These are phyloP conservation scores for Psilocybe tampanensis DNA, from an alignment of 768 basidiomycete genomes.

Conservation along the genomic window DNA sequence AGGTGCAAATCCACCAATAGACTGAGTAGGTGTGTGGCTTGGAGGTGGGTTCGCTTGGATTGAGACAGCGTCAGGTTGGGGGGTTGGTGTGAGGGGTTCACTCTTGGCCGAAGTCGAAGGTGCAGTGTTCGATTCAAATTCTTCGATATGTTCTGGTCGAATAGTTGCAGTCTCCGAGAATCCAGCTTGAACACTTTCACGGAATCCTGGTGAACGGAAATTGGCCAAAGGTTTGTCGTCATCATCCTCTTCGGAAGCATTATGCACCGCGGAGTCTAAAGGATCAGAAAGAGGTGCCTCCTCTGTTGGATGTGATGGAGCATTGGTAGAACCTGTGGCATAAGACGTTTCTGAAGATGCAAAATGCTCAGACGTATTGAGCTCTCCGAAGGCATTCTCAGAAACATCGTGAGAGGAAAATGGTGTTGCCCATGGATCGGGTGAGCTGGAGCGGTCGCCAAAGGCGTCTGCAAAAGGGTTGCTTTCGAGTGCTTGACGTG, in stretches of 20 bases:
- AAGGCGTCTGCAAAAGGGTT: constrained; percentile 82
- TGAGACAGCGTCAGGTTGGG: constrained; percentile 9
- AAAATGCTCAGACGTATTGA: constrained; percentile 21
- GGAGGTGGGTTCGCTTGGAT: constrained; percentile 6
- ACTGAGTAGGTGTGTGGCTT: constrained; percentile 1
- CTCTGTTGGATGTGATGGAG: constrained; percentile 21
- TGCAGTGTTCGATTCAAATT: constrained; percentile 15
- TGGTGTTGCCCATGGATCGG: constrained; percentile 77
- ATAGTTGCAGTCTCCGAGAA: constrained; percentile 48
- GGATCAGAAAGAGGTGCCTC: constrained; percentile 32
- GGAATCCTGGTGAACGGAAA: constrained; percentile 52
- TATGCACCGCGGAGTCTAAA: constrained; percentile 29
- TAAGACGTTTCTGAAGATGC: constrained; percentile 20
- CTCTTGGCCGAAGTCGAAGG: constrained; percentile 9
- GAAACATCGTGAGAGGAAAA: constrained; percentile 39
- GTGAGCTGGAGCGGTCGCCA: constrained; percentile 64
- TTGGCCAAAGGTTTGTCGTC: constrained; percentile 31
- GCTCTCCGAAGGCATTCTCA: constrained; percentile 27
- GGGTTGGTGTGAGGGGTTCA: constrained; percentile 3
- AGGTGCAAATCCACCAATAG: constrained; percentile 2
- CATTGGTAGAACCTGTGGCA: constrained; percentile 23
- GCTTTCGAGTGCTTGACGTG: constrained; percentile 63
- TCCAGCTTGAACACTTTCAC: constrained; percentile 45
- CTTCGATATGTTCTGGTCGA: constrained; percentile 34
- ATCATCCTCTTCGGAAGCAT: constrained; percentile 36